These are phyloP conservation scores for Grosmannia huntii DNA, from an alignment of 2,329 filamentous ascomycete species.

Conservation along the genomic window DNA sequence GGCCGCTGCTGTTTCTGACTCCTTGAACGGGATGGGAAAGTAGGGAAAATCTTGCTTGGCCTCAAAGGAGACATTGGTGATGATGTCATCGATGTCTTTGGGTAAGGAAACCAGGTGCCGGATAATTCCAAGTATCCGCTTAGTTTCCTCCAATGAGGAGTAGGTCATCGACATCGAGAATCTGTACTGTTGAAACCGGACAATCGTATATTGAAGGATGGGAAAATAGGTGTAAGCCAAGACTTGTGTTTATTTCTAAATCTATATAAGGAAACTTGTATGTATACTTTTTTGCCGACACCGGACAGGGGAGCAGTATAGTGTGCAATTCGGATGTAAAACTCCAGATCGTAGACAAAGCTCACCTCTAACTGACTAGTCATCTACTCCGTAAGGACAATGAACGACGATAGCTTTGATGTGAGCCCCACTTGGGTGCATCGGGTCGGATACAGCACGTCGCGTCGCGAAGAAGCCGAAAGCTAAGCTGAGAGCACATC, in stretches of 20 bases:
- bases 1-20: constrained; percentile 7
- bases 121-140: constrained; percentile 14
- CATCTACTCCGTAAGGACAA: background rate
- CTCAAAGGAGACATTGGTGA: constrained; percentile 4
- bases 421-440: background rate
- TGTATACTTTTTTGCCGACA: background rate
- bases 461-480: background rate
- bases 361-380: no score
- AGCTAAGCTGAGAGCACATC: background rate
- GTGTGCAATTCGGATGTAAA: no score
- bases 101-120: constrained; percentile 2
- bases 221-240: background rate
- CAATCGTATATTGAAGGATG: background rate
- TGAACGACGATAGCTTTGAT: background rate
- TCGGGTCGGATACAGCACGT: background rate
- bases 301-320: background rate
- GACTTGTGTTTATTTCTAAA: background rate
- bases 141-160: constrained; percentile 10
- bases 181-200: no score
- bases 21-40: constrained; percentile 12
- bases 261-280: background rate
- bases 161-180: background rate
- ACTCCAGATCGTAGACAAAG: no score
- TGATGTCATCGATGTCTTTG: background rate
- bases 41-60: constrained; percentile 12